Evolutionary conservation across 306 rosid genomes (phyloP).

Genomic region (Nissolia schottii): DNA sequence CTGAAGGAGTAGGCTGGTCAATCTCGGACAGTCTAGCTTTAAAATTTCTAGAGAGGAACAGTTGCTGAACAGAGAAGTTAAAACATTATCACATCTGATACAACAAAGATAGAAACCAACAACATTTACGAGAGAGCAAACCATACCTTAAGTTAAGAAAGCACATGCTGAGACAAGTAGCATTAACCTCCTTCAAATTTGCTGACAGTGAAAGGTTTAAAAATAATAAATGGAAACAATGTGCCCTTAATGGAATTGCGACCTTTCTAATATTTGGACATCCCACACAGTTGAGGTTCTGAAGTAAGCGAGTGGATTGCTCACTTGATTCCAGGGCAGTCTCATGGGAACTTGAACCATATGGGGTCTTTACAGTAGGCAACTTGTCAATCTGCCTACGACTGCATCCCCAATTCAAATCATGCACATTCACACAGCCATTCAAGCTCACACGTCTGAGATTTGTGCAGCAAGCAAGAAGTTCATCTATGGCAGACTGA

Average conservation of each 20-base stretch:
- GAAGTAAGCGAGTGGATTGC: conserved; percentile 61
- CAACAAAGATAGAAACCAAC: neutral
- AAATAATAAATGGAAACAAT: conserved; percentile 50
- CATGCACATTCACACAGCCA: conserved; percentile 89
- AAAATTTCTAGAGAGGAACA: conserved; percentile 70
- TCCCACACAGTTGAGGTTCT: conserved; percentile 85
- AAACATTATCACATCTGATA: conserved; percentile 11
- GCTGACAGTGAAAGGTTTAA: conserved; percentile 70
- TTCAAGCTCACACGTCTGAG: conserved; percentile 83
- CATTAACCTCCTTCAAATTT: conserved; percentile 74
- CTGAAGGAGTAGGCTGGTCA: conserved; percentile 83
- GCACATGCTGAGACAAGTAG: conserved; percentile 65
- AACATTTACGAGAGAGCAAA: neutral
- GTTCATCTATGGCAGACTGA: conserved; percentile 82
- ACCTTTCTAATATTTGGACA: conserved; percentile 82
- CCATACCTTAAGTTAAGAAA: conserved; percentile 71
- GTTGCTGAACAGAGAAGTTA: conserved; percentile 46
- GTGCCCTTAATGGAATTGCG: conserved; percentile 60
- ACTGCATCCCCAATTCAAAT: conserved; percentile 66
- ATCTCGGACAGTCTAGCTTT: conserved; percentile 73
- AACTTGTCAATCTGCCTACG: conserved; percentile 23
- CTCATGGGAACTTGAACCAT: conserved; percentile 24
- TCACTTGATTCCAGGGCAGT: conserved; percentile 28
- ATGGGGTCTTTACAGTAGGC: conserved; percentile 20
- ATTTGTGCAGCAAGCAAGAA: conserved; percentile 72